Evolutionary conservation across 2,329 filamentous ascomycete genomes (phyloP).

Genomic region (Colletotrichum endophyticum): DNA sequence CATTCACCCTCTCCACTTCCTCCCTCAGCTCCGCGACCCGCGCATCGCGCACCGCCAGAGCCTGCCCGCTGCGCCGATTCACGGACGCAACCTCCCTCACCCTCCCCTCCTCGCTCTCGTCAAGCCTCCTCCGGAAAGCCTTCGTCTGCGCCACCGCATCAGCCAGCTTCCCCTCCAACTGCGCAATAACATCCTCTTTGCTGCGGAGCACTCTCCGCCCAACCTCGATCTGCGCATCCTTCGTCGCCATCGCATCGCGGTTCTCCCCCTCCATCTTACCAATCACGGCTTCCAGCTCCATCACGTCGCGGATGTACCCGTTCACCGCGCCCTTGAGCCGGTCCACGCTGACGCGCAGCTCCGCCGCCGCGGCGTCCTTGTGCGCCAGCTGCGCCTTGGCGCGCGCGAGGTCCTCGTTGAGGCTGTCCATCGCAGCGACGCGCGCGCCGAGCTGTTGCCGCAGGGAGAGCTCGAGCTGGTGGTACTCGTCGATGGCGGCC

Average conservation of each 20-base stretch:
- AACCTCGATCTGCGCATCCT: constrained; percentile 38
- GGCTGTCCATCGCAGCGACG: constrained; percentile 53
- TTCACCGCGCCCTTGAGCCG: constrained; percentile 57
- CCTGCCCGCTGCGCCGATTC: constrained; percentile 47
- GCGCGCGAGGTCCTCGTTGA: constrained; percentile 46
- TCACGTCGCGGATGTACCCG: constrained; percentile 58
- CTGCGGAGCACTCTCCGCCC: constrained; percentile 37
- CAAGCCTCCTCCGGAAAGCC: constrained; percentile 43
- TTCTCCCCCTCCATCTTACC: constrained; percentile 49
- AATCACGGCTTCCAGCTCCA: constrained; percentile 58
- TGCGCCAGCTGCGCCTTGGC: constrained; percentile 37
- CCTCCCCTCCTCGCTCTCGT: constrained; percentile 37
- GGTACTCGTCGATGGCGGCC: constrained; percentile 64
- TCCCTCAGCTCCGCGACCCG: constrained; percentile 51
- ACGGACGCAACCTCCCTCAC: constrained; percentile 35
- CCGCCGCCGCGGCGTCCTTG: constrained; percentile 44
- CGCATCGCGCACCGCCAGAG: constrained; percentile 56
- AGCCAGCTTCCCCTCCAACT: constrained; percentile 50
- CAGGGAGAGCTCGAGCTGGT: constrained; percentile 58
- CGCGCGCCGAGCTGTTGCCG: constrained; percentile 61
- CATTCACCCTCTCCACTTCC: constrained; percentile 54
- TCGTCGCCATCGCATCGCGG: constrained; percentile 31
- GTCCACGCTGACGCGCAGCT: constrained; percentile 54
- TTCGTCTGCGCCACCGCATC: constrained; percentile 43
- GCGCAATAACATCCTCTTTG: constrained; percentile 39